Evolutionary conservation across 2,329 filamentous ascomycete genomes (phyloP), one percentile per base, ranked within the genome.

Genomic region (Madurella mycetomatis): DNA sequence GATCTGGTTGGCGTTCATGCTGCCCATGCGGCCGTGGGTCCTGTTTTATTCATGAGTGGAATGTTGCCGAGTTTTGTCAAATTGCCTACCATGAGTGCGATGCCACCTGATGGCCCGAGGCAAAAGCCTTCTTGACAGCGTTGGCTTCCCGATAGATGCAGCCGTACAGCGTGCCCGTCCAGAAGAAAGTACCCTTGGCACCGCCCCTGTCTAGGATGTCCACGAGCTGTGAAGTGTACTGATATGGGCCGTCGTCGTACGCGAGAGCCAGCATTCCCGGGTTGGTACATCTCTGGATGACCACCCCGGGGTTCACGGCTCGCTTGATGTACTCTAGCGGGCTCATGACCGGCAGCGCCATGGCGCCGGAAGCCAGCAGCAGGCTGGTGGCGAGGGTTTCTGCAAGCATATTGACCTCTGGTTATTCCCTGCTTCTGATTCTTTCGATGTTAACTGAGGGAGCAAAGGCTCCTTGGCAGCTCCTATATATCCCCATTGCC

Each of bases 101-200:
- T 11, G 76, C 75, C 40, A 82, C 68, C 61, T 82, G 79, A 60
- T 82, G 79, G 4, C 78, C 79, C 1, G 72, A 71, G 4, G 70
- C 69, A 57, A 69, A 77, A 9, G 78, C 76, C 57, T 77, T 76
- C 65, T 80, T 77, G 54, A 85, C 78, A n/a, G 79, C 76, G 11
- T 70, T 69, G 11, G 69, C 65, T 64, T 77, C 78, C 58, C 74
- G 73, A 65, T 78, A 78, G 61, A 79, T 76, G 60, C 76, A 78
- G 8, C 72, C 76, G 47, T 78, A 78, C 19, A 79, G 68, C 0
- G 75, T 78, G 1, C 76, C 76, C 0, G 76, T 79, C 63, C 73
- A 73, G 69, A 80, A 81, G 66, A 80, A 81, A 2, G 77, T 82
- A 5, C 73, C 79, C 64, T 79, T 80, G 41, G 73, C 77, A 8